These are phyloP conservation scores for Sanghuangporus weigelae DNA, from an alignment of 1,284 basidiomycete species.

Conservation along the genomic window DNA sequence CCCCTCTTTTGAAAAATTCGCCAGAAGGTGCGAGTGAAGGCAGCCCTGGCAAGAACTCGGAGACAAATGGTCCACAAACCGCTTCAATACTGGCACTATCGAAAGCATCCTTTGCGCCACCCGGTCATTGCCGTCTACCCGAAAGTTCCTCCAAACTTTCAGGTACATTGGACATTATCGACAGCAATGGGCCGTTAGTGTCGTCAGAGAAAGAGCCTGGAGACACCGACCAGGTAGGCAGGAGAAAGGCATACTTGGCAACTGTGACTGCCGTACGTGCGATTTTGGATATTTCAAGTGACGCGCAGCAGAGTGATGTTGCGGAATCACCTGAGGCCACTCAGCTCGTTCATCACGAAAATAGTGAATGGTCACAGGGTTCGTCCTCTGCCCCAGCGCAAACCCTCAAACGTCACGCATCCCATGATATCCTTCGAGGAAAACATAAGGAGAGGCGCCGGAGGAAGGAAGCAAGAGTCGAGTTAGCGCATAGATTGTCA, in stretches of 20 bases:
- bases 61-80: too few relatives aligned
- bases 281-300: neutral
- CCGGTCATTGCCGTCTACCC: neutral
- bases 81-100: neutral
- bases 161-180: neutral
- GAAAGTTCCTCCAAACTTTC: neutral
- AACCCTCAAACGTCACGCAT: neutral
- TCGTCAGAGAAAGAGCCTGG: too few relatives aligned
- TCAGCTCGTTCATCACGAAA: neutral
- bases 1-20: neutral
- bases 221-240: too few relatives aligned
- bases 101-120: neutral
- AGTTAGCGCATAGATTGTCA: neutral
- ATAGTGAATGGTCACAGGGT: neutral
- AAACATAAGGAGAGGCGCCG: neutral
- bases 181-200: neutral
- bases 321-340: neutral
- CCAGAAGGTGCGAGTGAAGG: neutral
- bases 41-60: neutral
- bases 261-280: neutral
- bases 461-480: constrained; percentile 1
- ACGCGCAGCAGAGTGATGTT: neutral
- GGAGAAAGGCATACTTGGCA: too few relatives aligned
- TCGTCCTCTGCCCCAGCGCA: neutral
- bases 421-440: neutral